phyloP scores from a whole-genome alignment of 208 protist species.

The Leishmania aethiopica region DNA sequence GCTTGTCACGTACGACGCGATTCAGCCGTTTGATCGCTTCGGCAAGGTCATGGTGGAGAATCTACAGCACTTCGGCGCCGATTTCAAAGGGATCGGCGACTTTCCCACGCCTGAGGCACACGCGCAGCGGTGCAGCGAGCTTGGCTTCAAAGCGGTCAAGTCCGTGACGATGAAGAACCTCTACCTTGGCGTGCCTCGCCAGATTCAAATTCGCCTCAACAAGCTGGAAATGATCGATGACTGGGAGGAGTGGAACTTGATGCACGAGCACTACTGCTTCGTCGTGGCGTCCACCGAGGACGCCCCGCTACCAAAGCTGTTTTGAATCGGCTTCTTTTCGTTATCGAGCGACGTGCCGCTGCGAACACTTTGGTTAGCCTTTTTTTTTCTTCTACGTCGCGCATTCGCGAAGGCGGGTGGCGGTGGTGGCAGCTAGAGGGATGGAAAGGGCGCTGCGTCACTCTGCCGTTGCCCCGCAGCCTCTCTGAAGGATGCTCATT shows the following conservation, averaged over 20 bases:
- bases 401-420: background rate
- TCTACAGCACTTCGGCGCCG: conserved; percentile 56
- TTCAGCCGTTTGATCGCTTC: conserved; percentile 88
- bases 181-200: conserved; percentile 77
- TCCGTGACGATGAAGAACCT: conserved; percentile 78
- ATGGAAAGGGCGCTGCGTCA: background rate
- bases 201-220: conserved; percentile 62
- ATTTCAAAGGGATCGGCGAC: conserved; percentile 73
- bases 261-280: conserved; percentile 94
- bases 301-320: conserved; percentile 47
- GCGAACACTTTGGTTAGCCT: background rate
- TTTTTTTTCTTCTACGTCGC: too few relatives aligned
- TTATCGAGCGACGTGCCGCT: background rate
- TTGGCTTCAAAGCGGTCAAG: conserved; percentile 72
- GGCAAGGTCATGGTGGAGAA: conserved; percentile 90
- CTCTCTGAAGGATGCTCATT: background rate
- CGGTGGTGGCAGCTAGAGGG: background rate
- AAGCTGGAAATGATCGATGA: conserved; percentile 92
- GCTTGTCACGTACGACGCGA: conserved; percentile 87
- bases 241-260: conserved; percentile 93
- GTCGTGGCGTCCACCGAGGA: conserved; percentile 66
- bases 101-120: conserved; percentile 76
- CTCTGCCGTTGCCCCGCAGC: background rate
- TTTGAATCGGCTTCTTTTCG: conserved; percentile 13
- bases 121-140: conserved; percentile 59